Conservation (phyloP, 164 flowering plant genomes). For the Cinnamomum chago region DNA sequence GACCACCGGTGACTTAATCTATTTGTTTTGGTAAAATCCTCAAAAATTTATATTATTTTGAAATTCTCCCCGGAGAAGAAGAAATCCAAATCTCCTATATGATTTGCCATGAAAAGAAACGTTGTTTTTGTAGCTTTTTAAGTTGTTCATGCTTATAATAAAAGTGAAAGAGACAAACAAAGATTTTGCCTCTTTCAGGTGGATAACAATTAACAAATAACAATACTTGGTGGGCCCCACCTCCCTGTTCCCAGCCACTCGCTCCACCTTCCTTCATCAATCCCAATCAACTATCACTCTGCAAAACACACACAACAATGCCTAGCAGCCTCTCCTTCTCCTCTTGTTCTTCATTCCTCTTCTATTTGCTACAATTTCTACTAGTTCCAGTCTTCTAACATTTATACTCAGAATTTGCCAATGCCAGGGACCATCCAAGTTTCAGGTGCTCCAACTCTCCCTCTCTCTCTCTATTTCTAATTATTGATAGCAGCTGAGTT, state of each 20-base stretch:
- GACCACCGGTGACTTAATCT: too few species aligned
- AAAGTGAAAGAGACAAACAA: neutral
- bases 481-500: neutral
- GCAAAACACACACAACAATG: neutral
- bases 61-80: too few species aligned
- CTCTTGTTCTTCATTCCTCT: neutral
- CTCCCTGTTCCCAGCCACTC: neutral
- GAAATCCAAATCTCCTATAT: too few species aligned
- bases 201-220: neutral
- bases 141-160: too few species aligned
- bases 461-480: neutral
- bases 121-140: too few species aligned
- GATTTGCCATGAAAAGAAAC: too few species aligned
- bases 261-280: neutral
- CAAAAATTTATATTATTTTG: too few species aligned
- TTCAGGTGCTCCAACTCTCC: slow-evolving; percentile 70
- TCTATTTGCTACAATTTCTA: neutral
- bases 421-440: slow-evolving; percentile 94
- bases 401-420: neutral
- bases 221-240: slow-evolving; percentile 1
- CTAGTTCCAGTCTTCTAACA: neutral
- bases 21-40: too few species aligned
- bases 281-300: neutral
- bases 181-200: neutral
- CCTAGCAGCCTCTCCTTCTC: neutral